Base-by-base conservation (phyloP, 139 green algal genomes). In the Chlorella sp. region DNA sequence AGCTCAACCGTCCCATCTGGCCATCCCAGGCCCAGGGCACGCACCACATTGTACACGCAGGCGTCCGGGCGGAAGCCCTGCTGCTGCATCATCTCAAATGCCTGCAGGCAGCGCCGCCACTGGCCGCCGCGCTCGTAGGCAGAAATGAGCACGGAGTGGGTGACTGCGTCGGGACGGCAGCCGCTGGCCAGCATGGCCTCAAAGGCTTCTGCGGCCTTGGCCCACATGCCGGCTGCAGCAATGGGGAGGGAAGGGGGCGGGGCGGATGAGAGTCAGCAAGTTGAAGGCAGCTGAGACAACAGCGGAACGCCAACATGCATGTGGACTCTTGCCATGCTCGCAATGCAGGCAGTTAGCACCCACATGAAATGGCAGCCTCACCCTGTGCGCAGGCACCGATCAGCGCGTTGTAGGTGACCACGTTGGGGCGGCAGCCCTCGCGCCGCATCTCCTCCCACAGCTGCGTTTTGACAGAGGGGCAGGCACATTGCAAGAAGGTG, bases 91-190 rank as follows among this genome's bases (percentile, higher is more conserved):
- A 6, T 64, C 56, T 87, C 81, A 13, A 88, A 80, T 15, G 70
- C 70, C 81, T 86, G 81, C 30, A 91, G 79, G 36, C 83, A 82
- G 30, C 62, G 34, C 38, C 74, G 55, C 87, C 87, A 91, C 71
- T 87, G 62, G 34, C 79, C 80, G 26, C 86, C 83, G 18, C 79
- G 69, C 57, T 85, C 85, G 67, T 90, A 94, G 4, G 93, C 94
- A 2, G 90, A 86, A 72, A 98, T 92, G 25, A 98, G 87, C 2
- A 91, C 93, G 20, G 89, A 91, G 84, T 92, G 96, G 60, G 94
- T 96, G 83, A 96, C 93, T 60, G 81, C 73, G 87, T 98, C 94
- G 21, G 95, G 95, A 57, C 90, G 91, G 89, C 91, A 96, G 25
- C 93, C 92, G 47, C 87, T 30, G 6, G 68, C 57, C 4, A 85